These are phyloP conservation scores for Castanospermum australe DNA, from an alignment of 306 rosid species.

Conservation along the genomic window DNA sequence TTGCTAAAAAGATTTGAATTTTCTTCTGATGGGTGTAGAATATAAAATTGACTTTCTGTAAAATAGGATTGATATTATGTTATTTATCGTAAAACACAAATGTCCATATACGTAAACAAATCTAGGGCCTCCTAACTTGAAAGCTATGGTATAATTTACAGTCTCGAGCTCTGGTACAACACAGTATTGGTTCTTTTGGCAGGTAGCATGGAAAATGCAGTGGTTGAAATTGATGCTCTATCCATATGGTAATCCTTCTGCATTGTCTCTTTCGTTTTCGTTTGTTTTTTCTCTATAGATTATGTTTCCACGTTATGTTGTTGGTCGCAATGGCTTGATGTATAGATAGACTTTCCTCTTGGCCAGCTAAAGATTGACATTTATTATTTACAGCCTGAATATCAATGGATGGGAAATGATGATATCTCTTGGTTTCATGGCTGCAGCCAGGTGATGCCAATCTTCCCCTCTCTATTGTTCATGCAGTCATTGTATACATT, in stretches of 20 bases:
- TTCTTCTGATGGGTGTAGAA: neutral
- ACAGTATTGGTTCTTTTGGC: slow-evolving; percentile 47
- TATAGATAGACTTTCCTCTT: neutral
- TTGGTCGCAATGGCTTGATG: neutral
- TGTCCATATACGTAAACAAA: neutral
- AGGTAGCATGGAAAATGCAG: slow-evolving; percentile 52
- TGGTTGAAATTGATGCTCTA: slow-evolving; percentile 48
- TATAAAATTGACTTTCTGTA: neutral
- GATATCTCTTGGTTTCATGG: slow-evolving; percentile 54
- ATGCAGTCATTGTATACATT: neutral
- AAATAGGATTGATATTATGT: neutral
- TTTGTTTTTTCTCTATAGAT: neutral
- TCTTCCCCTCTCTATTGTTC: neutral
- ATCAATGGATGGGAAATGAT: slow-evolving; percentile 65
- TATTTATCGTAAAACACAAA: neutral
- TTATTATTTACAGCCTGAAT: slow-evolving; percentile 42
- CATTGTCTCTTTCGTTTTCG: neutral
- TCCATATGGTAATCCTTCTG: slow-evolving; percentile 54
- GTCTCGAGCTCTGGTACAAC: slow-evolving; percentile 62
- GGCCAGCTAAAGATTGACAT: neutral
- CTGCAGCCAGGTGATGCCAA: slow-evolving; percentile 46
- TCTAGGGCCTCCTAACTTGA: neutral
- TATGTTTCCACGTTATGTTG: neutral
- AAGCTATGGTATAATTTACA: neutral
- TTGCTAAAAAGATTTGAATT: neutral